Evolutionary conservation across 2,329 filamentous ascomycete genomes (phyloP).

Genomic region (Talaromyces sp.): DNA sequence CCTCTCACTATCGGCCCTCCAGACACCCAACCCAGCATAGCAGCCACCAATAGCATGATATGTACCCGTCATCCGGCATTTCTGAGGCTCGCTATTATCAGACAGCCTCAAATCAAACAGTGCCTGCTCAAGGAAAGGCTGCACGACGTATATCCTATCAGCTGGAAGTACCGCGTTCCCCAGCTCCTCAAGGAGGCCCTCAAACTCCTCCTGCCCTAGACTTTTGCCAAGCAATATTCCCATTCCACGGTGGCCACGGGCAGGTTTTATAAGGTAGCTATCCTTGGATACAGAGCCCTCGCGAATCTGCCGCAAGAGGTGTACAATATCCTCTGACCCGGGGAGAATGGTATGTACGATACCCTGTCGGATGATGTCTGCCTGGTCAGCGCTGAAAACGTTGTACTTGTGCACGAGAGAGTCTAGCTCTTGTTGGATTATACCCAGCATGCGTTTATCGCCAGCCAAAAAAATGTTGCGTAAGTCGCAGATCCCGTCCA

Average conservation of each 20-base stretch:
- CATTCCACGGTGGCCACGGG: not conserved
- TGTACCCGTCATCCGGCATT: not conserved
- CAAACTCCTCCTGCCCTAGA: not conserved
- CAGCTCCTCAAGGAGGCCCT: not conserved
- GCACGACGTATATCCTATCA: not conserved
- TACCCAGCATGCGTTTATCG: conserved; percentile 28
- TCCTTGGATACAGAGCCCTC: not conserved
- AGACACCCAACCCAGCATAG: not conserved
- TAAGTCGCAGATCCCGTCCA: conserved; percentile 25
- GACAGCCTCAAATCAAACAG: not conserved
- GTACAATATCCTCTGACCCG: not conserved
- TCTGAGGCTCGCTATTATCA: not conserved
- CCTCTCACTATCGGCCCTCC: not conserved
- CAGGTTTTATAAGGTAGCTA: not conserved
- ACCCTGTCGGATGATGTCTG: not conserved
- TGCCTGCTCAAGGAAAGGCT: not conserved
- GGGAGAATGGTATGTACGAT: not conserved
- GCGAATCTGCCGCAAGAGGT: not conserved
- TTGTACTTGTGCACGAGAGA: not conserved
- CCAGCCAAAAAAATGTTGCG: conserved; percentile 22
- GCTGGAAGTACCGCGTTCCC: not conserved
- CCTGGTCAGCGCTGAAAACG: not conserved
- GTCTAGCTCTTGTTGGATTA: conserved; percentile 19
- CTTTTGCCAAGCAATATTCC: not conserved
- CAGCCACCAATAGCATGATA: not conserved